phyloP scores from a whole-genome alignment of 495 filamentous ascomycete species.

The Pyrenula aspistea region DNA sequence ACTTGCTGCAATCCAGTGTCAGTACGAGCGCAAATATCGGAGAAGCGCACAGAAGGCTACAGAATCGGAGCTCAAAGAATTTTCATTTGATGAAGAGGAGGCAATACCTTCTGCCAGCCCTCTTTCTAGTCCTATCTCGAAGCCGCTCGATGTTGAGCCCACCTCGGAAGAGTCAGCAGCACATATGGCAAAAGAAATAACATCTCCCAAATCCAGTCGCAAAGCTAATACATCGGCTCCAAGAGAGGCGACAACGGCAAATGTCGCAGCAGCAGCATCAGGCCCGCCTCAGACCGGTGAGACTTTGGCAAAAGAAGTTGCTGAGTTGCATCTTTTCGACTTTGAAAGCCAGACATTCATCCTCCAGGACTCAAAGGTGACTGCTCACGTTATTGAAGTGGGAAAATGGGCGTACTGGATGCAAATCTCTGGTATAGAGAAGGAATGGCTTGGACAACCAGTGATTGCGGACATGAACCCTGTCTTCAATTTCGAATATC shows the following conservation, averaged over 20 bases:
- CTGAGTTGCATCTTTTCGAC: conserved; percentile 90
- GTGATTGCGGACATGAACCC: conserved; percentile 88
- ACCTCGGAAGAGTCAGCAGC: conserved; percentile 23
- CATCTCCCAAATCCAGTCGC: conserved; percentile 29
- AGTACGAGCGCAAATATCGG: conserved; percentile 91
- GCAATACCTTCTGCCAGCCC: conserved; percentile 78
- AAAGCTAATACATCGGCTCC: conserved; percentile 15
- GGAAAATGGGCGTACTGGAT: conserved; percentile 96
- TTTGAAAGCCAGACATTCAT: conserved; percentile 74
- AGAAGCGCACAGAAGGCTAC: conserved; percentile 68
- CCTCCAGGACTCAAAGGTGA: conserved; percentile 60
- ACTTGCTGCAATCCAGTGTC: conserved; percentile 76
- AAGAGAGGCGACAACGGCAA: conserved; percentile 1
- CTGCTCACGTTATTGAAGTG: conserved; percentile 71
- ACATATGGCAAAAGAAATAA: conserved; percentile 33
- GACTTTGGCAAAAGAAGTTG: conserved; percentile 60
- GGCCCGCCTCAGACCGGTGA: conserved; percentile 56
- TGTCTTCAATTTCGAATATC: conserved; percentile 96
- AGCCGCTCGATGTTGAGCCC: conserved; percentile 20
- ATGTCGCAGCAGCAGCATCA: conserved; percentile 24
- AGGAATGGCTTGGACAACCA: conserved; percentile 79
- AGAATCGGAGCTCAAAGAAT: conserved; percentile 65
- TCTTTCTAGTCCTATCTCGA: conserved; percentile 49
- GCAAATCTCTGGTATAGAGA: conserved; percentile 65
- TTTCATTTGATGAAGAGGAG: conserved; percentile 67